Conservation (phyloP, 306 rosid species). For the Myrica gale region DNA sequence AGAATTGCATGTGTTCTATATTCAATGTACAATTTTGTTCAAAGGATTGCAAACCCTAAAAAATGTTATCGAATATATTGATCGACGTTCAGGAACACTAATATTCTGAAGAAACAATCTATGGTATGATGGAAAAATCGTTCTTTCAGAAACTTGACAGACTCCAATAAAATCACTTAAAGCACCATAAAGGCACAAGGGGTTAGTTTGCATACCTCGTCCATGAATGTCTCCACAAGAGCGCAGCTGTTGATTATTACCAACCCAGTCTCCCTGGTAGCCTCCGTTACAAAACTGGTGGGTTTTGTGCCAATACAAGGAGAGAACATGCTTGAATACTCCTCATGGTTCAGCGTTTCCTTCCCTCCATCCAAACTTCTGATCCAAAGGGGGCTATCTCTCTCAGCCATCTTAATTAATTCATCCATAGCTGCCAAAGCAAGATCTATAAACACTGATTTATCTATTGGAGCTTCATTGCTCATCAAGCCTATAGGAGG, state of each 20-base stretch:
- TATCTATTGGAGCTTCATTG: conserved; percentile 41
- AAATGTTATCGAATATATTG: no score
- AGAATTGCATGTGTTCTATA: conserved; percentile 12
- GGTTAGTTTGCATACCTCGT: conserved; percentile 48
- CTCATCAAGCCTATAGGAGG: conserved; percentile 41
- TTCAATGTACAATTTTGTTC: not conserved
- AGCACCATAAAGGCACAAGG: not conserved
- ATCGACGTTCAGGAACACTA: not conserved
- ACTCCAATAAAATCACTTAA: not conserved
- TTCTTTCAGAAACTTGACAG: not conserved
- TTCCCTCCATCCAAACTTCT: conserved; percentile 48
- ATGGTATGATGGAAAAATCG: not conserved
- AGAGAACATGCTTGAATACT: conserved; percentile 52
- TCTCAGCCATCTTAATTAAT: conserved; percentile 60
- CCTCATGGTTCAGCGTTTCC: conserved; percentile 64
- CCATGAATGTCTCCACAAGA: conserved; percentile 64
- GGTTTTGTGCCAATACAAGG: conserved; percentile 45
- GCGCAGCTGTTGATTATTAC: conserved; percentile 50
- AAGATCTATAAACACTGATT: conserved; percentile 47
- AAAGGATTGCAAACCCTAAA: no score
- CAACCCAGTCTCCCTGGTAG: conserved; percentile 50
- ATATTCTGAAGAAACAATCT: not conserved
- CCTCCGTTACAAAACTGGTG: conserved; percentile 52
- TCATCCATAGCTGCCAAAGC: conserved; percentile 83
- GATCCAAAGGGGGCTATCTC: conserved; percentile 63